Base-by-base conservation (phyloP, 2,329 filamentous ascomycete genomes). In the Geosmithia putterillii region DNA sequence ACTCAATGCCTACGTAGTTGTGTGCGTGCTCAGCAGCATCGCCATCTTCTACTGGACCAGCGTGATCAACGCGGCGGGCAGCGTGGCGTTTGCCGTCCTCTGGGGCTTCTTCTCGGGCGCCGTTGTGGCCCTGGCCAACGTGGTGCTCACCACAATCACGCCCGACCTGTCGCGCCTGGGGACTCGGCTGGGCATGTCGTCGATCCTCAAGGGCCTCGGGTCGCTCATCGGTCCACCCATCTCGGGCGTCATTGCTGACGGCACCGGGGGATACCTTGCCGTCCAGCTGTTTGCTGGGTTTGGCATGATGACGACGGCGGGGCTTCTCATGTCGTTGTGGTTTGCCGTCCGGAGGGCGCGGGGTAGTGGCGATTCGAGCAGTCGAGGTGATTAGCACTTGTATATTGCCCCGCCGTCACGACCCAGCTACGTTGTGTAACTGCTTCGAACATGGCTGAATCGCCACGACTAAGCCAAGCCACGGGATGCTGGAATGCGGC, bases 81-180 rank as follows among this genome's bases (percentile, higher is more conserved):
- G 65, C 44, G 59, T 69, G 32, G 58, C 56, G 0, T 68, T 72
- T 44, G 60, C 62, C 21, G 52, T 65, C 2, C 46, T 69, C 41
- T 71, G 68, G 45, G 70, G 70, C 4, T 66, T 73, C 47, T 64
- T 67, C 43, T 64, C 66, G 2, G 67, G 66, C 6, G 62, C 58
- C 3, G 55, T 71, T 10, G 61, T 71, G 40, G 61, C 62, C 4
- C 54, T 73, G 20, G 61, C 64, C 1, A 60, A 64, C 2, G 61
- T 66, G 0, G 63, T 65, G 0, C 52, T 71, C 12, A 61, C 63
- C 2, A 59, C 57, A 23, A 54, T 72, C 21, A 66, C 66, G 1
- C 53, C 57, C 1, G 64, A 70, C 41, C 50, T 65, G 36, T 53
- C 52, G 38, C 49, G 57, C 7, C 44, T 69, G 4, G 69, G 69